Evolutionary conservation across 495 filamentous ascomycete species (phyloP), one percentile per base, ranked within the genome.

Genomic region (Podospora fimiseda): DNA sequence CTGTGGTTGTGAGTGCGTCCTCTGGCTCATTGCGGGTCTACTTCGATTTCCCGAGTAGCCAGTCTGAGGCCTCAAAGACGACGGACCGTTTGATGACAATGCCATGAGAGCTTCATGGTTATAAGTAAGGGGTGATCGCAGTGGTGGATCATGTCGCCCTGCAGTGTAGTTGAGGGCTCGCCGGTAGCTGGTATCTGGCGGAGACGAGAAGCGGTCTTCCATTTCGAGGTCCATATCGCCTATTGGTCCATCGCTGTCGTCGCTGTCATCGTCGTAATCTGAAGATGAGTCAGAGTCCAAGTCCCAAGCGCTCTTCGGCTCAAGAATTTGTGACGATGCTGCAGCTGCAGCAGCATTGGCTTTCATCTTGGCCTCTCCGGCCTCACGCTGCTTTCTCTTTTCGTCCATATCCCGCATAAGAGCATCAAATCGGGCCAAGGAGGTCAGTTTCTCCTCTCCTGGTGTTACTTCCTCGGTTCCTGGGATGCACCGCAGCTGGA

Each of bases 401-500:
- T 74, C 70, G 9, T 82, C 80, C 23, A 66, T 62, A 50, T 81
- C 76, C 16, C 68, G 57, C 80, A 82, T 82, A 43, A 82, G 56
- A 3, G 80, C 79, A 47, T 82, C 80, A 37, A 82, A 82, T 11
- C 78, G 70, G 15, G 78, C 80, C 37, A 82, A 61, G 1, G 77
- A 80, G 50, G 70, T 81, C 18, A 80, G 66, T 53, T 79, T 80
- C 59, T 78, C 77, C 40, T 79, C 75, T 33, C 74, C 75, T 5
- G 73, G 69, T 14, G 70, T 36, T 20, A 71, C 67, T 14, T 59
- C 61, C 13, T 74, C 71, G 1, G 72, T 71, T 3, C 78, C 76
- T 2, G 78, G 80, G 27, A 81, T 80, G 50, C 64, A 76, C 2
- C 77, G 69, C 64, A 81, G 57, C 51, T 78, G 74, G 59, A 82